Conservation (phyloP, 192 early-diverging fungal genomes). For the Podila epigama region DNA sequence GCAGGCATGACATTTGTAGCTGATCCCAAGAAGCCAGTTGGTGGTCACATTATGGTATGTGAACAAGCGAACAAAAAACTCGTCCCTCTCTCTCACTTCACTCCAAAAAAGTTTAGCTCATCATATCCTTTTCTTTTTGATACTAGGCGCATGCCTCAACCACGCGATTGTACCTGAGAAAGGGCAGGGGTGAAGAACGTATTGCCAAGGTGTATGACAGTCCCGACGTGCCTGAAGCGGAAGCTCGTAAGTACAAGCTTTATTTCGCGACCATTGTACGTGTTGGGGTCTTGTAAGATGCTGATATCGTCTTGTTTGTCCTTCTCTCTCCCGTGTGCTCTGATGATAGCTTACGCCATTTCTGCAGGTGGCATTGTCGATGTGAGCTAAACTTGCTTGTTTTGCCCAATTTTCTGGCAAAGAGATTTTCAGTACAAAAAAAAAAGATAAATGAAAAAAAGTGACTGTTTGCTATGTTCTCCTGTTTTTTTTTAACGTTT, state of each 20-base stretch:
- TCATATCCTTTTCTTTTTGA: not conserved
- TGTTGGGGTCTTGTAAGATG: not conserved
- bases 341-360: constrained; percentile 68
- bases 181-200: constrained; percentile 81
- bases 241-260: constrained; percentile 50
- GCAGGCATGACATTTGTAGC: constrained; percentile 77
- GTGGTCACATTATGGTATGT: constrained; percentile 79
- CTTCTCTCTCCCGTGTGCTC: constrained; percentile 2
- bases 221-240: constrained; percentile 79
- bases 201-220: constrained; percentile 87
- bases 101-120: too few relatives aligned
- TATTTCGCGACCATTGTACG: not conserved
- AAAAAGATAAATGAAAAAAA: not conserved
- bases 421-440: too few relatives aligned
- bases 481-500: not conserved
- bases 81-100: not conserved
- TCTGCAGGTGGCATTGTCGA: constrained; percentile 80
- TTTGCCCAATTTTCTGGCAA: not conserved
- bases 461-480: not conserved
- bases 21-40: constrained; percentile 90
- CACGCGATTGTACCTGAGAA: constrained; percentile 79
- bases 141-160: constrained; percentile 60
- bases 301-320: not conserved
- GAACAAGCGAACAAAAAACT: not conserved
- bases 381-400: constrained; percentile 25